Evolutionary conservation across 768 basidiomycete species (phyloP).

Genomic region (Omphalotus guepiniiformis): DNA sequence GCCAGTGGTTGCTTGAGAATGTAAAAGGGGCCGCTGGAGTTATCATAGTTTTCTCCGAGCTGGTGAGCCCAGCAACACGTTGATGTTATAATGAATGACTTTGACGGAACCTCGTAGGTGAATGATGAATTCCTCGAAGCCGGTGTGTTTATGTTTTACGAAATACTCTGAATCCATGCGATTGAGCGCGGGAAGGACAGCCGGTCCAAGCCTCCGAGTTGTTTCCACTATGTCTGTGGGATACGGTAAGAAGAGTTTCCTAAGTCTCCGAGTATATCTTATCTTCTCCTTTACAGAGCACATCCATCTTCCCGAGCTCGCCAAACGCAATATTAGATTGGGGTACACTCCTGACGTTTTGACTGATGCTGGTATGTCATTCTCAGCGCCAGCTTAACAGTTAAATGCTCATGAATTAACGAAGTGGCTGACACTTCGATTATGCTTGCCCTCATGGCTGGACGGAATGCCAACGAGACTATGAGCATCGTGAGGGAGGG

Average conservation of each 20-base stretch:
- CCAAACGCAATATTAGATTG: slow-evolving; percentile 59
- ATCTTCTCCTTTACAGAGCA: slow-evolving; percentile 58
- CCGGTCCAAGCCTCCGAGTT: slow-evolving; percentile 71
- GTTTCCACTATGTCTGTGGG: slow-evolving; percentile 94
- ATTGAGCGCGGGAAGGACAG: slow-evolving; percentile 34
- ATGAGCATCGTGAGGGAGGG: slow-evolving; percentile 65
- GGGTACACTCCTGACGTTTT: slow-evolving; percentile 95
- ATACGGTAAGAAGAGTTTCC: slow-evolving; percentile 48
- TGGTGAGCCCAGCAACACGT: slow-evolving; percentile 35
- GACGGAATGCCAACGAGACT: slow-evolving; percentile 69
- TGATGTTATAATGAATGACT: neutral
- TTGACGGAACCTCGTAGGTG: slow-evolving; percentile 43
- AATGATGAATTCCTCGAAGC: slow-evolving; percentile 68
- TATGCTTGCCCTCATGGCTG: slow-evolving; percentile 93
- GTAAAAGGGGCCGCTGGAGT: slow-evolving; percentile 60
- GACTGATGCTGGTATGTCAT: slow-evolving; percentile 71
- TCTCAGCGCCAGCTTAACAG: neutral
- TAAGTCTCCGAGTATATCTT: neutral
- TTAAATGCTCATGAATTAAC: neutral
- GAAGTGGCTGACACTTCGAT: slow-evolving; percentile 86
- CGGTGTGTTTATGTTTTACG: slow-evolving; percentile 24
- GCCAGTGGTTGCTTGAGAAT: slow-evolving; percentile 73
- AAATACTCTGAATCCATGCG: neutral
- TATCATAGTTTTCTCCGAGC: slow-evolving; percentile 66
- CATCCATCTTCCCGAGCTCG: slow-evolving; percentile 57